Percentiles rank a stretch among this genome's conserved stretches.
phyloP scores from a whole-genome alignment of 2,329 filamentous ascomycete species.

The Pseudogymnoascus sp. region DNA sequence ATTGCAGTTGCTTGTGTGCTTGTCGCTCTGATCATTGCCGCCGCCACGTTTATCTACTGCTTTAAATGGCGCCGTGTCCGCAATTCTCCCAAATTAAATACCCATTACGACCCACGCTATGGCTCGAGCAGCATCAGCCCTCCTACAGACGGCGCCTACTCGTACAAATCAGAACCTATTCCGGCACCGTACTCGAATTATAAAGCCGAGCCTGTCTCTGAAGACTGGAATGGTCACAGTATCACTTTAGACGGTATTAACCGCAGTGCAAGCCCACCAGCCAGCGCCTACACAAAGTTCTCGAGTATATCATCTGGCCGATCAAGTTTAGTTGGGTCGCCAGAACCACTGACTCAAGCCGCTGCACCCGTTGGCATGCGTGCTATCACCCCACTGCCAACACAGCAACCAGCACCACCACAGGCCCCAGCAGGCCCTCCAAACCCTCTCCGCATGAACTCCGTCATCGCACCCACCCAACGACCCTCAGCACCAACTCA shows the following conservation, averaged over 20 bases:
- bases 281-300: not conserved
- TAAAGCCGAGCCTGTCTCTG: not conserved
- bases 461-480: not conserved
- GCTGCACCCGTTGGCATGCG: not conserved
- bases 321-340: not conserved
- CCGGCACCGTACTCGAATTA: constrained; percentile 1
- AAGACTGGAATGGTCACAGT: not conserved
- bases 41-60: constrained; percentile 16
- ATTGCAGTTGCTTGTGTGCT: constrained; percentile 19
- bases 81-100: constrained; percentile 12
- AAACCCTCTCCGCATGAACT: constrained; percentile 9
- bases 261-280: not conserved
- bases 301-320: constrained; percentile 2
- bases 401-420: not conserved
- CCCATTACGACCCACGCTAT: constrained; percentile 20
- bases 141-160: constrained; percentile 20
- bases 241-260: not conserved
- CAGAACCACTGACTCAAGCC: not conserved
- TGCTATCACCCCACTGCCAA: not conserved
- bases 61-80: constrained; percentile 15
- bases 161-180: constrained; percentile 10
- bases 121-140: constrained; percentile 23
- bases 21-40: constrained; percentile 15
- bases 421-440: not conserved
- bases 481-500: not conserved